phyloP scores from a whole-genome alignment of 2,329 filamentous ascomycete genomes.

The Ophiostoma sp. region DNA sequence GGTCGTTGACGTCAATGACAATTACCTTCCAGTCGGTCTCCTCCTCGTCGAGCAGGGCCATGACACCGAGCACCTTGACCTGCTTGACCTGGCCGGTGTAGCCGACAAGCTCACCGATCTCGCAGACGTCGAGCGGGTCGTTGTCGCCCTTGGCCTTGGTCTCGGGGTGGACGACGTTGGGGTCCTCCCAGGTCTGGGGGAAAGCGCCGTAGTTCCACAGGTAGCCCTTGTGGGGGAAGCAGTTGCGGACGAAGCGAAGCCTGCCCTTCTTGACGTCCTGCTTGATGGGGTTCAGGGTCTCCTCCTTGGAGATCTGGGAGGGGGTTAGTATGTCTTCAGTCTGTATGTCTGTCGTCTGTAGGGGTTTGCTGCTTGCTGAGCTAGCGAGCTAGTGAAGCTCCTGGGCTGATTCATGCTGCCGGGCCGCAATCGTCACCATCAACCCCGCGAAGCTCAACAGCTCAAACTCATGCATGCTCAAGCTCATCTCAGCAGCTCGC shows the following conservation, averaged over 20 bases:
- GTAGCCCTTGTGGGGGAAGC: conserved; percentile 99
- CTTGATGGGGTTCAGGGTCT: conserved; percentile 97
- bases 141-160: conserved; percentile 99
- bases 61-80: conserved; percentile 98
- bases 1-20: conserved; percentile 97
- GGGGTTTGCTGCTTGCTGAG: background rate
- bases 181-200: conserved; percentile 99
- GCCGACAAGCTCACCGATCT: conserved; percentile 96
- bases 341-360: background rate
- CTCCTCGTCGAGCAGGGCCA: conserved; percentile 98
- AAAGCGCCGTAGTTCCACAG: conserved; percentile 99
- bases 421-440: background rate
- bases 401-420: background rate
- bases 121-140: conserved; percentile 97
- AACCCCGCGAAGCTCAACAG: no score
- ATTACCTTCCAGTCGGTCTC: conserved; percentile 99
- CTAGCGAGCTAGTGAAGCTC: background rate
- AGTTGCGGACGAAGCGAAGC: conserved; percentile 98
- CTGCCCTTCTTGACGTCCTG: conserved; percentile 99
- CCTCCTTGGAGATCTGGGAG: conserved; percentile 91
- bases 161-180: conserved; percentile 91
- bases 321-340: conserved; percentile 16
- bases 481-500: background rate
- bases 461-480: background rate
- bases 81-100: conserved; percentile 97